A percentile compares a stretch with the other conserved stretches of the same genome.
These are phyloP conservation scores for Umbilicus rupestris DNA, from an alignment of 164 flowering plant genomes.

Conservation along the genomic window DNA sequence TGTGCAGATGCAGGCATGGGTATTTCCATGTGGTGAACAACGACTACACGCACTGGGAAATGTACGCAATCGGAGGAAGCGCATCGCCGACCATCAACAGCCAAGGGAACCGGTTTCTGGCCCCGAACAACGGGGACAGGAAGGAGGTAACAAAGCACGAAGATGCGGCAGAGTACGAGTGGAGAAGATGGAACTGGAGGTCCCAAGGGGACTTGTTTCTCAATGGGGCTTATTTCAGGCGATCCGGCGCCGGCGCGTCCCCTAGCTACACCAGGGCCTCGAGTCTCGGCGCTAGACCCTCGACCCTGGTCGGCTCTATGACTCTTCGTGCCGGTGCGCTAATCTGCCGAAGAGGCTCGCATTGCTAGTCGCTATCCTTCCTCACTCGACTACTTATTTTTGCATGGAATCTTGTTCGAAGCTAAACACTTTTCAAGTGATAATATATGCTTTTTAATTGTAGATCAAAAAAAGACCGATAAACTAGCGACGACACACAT, in stretches of 20 bases:
- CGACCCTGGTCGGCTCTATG: neutral
- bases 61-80: neutral
- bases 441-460: too few species aligned
- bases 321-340: neutral
- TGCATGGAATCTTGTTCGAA: neutral
- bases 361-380: neutral
- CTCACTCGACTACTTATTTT: neutral
- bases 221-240: neutral
- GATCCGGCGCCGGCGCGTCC: neutral
- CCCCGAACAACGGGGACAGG: neutral
- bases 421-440: too few species aligned
- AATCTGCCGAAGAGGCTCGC: neutral
- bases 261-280: neutral
- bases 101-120: neutral
- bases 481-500: too few species aligned
- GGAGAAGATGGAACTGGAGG: constrained; percentile 1
- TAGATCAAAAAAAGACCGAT: too few species aligned
- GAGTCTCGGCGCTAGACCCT: neutral
- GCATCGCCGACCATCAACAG: constrained; percentile 3
- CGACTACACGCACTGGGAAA: constrained; percentile 2
- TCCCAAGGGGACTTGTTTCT: constrained; percentile 2
- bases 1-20: neutral
- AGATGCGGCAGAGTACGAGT: neutral
- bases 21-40: constrained; percentile 3
- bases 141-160: neutral